A percentile compares a stretch with the other conserved stretches of the same genome.
phyloP scores from a whole-genome alignment of 2,329 filamentous ascomycete genomes.

The Botryotinia convoluta region DNA sequence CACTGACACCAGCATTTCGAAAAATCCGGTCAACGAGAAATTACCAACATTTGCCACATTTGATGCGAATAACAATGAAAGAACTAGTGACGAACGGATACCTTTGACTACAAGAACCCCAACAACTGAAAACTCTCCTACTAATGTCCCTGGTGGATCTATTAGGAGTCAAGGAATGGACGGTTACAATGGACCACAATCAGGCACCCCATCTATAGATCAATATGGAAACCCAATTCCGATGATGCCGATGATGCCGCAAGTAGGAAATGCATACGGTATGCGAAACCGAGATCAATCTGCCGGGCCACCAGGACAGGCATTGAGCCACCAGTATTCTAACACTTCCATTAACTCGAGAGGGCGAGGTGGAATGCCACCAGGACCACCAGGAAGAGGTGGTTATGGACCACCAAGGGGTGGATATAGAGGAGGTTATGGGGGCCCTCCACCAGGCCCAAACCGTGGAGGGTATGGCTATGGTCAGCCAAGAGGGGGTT shows the following conservation, averaged over 20 bases:
- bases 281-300: constrained; percentile 48
- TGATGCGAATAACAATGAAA: constrained; percentile 53
- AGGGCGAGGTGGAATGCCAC: constrained; percentile 34
- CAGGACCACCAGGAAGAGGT: constrained; percentile 29
- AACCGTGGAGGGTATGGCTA: constrained; percentile 52
- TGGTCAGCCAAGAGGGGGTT: constrained; percentile 41
- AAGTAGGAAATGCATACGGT: constrained; percentile 35
- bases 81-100: constrained; percentile 65
- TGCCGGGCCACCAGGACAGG: constrained; percentile 48
- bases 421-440: constrained; percentile 42
- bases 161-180: constrained; percentile 30
- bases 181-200: constrained; percentile 27
- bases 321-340: constrained; percentile 46
- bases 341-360: constrained; percentile 33
- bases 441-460: constrained; percentile 22
- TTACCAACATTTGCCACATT: constrained; percentile 61
- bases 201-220: constrained; percentile 47
- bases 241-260: constrained; percentile 43
- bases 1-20: constrained; percentile 55
- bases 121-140: constrained; percentile 50
- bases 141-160: constrained; percentile 29
- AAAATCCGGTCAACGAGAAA: constrained; percentile 51
- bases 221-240: constrained; percentile 62
- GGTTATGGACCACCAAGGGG: constrained; percentile 43
- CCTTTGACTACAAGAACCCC: constrained; percentile 65